A percentile compares a stretch with the other conserved stretches of the same genome.
phyloP scores from a whole-genome alignment of 2,329 filamentous ascomycete species.

The Aspergillus novofumigatus region DNA sequence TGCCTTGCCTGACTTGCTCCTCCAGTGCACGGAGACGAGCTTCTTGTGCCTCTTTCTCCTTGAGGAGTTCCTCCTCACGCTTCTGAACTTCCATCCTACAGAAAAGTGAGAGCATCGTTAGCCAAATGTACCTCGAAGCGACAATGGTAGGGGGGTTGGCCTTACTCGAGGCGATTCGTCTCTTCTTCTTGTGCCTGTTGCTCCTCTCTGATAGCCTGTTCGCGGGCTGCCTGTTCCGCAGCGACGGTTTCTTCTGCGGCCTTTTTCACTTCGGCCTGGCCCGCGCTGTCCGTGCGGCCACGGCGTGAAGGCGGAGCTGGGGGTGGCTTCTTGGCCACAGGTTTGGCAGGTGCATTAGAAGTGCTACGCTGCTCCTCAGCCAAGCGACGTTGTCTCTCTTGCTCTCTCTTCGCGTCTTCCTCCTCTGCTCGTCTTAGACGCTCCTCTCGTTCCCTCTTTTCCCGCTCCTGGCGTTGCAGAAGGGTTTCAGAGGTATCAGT shows the following conservation, averaged over 20 bases:
- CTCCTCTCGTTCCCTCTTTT: conserved; percentile 80
- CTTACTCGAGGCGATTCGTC: conserved; percentile 74
- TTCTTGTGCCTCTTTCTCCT: conserved; percentile 74
- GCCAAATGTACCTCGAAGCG: neutral
- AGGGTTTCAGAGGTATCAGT: conserved; percentile 74
- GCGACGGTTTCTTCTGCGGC: conserved; percentile 58
- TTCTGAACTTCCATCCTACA: conserved; percentile 66
- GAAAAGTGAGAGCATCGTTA: conserved; percentile 9
- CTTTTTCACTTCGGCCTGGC: conserved; percentile 55
- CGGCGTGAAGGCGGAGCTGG: conserved; percentile 70
- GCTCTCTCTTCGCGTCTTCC: conserved; percentile 83
- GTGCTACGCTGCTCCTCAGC: conserved; percentile 64
- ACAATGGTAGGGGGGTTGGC: conserved; percentile 37
- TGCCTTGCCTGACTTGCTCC: conserved; percentile 88
- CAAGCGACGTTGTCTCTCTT: conserved; percentile 77
- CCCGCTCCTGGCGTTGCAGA: conserved; percentile 80
- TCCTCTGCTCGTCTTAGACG: conserved; percentile 87
- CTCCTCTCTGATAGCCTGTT: conserved; percentile 56
- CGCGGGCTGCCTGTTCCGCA: conserved; percentile 56
- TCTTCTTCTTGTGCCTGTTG: conserved; percentile 72
- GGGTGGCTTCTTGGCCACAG: conserved; percentile 65
- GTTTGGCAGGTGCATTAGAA: conserved; percentile 55
- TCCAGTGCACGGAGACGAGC: conserved; percentile 84
- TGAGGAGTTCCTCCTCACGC: conserved; percentile 75
- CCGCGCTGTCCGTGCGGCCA: conserved; percentile 51